These are phyloP conservation scores for Aureobasidium sp. DNA, from an alignment of 2,329 filamentous ascomycete species.

Conservation along the genomic window DNA sequence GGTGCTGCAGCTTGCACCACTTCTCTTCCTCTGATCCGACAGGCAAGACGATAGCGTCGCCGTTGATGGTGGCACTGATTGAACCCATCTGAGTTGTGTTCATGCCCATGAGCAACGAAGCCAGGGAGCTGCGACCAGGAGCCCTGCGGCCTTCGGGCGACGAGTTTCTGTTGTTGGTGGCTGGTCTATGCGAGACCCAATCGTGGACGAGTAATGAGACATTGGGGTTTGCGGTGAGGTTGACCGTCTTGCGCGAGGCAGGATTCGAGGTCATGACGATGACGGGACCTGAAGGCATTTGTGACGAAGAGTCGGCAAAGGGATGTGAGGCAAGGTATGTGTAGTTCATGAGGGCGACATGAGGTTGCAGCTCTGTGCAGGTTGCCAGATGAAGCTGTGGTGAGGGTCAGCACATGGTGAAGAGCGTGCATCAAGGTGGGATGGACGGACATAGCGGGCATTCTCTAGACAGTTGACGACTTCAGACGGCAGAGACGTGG, in stretches of 20 bases:
- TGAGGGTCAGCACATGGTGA: slow-evolving; percentile 11
- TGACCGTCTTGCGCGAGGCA: slow-evolving; percentile 70
- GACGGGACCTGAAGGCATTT: slow-evolving; percentile 45
- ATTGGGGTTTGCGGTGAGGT: slow-evolving; percentile 74
- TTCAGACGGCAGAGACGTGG: slow-evolving; percentile 67
- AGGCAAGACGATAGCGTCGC: slow-evolving; percentile 68
- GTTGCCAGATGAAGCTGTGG: slow-evolving; percentile 87
- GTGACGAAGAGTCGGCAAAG: slow-evolving; percentile 55
- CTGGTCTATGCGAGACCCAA: slow-evolving; percentile 90
- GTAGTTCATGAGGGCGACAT: slow-evolving; percentile 98
- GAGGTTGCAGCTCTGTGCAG: slow-evolving; percentile 72
- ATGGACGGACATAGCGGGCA: slow-evolving; percentile 70
- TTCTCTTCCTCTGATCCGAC: slow-evolving; percentile 71
- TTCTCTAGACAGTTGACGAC: slow-evolving; percentile 90
- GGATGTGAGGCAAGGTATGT: slow-evolving; percentile 65
- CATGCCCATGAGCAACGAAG: slow-evolving; percentile 77
- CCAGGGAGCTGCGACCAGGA: slow-evolving; percentile 56
- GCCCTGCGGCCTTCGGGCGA: slow-evolving; percentile 40
- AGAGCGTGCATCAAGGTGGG: background rate
- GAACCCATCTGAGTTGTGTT: slow-evolving; percentile 82
- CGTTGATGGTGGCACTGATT: slow-evolving; percentile 91
- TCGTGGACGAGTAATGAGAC: slow-evolving; percentile 96
- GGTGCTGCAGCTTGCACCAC: slow-evolving; percentile 75
- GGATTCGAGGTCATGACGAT: slow-evolving; percentile 88
- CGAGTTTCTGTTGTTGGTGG: slow-evolving; percentile 56